phyloP scores from a whole-genome alignment of 768 basidiomycete species.

The Hypholoma sublateritium region DNA sequence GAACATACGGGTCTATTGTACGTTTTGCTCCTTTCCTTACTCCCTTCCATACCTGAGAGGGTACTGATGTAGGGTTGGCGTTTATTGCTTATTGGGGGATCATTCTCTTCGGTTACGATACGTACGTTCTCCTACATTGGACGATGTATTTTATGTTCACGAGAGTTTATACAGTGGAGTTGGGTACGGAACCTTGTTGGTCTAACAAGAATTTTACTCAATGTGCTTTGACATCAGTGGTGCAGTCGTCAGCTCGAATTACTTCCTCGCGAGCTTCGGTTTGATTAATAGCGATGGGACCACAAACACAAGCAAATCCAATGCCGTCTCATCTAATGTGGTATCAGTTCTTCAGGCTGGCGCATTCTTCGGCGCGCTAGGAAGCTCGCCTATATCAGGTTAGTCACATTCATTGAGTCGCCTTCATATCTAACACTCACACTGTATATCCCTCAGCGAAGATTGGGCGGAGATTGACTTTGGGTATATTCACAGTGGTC shows the following conservation, averaged over 20 bases:
- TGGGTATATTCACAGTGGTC: slow-evolving; percentile 59
- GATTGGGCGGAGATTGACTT: slow-evolving; percentile 66
- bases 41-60: background rate
- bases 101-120: slow-evolving; percentile 81
- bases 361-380: slow-evolving; percentile 85
- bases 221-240: slow-evolving; percentile 38
- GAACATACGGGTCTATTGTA: slow-evolving; percentile 61
- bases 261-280: slow-evolving; percentile 66
- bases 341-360: slow-evolving; percentile 88
- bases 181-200: slow-evolving; percentile 13
- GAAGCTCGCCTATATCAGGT: slow-evolving; percentile 72
- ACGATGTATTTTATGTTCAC: background rate
- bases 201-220: background rate
- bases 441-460: slow-evolving; percentile 37
- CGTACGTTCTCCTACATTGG: slow-evolving; percentile 18
- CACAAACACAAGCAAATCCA: slow-evolving; percentile 32
- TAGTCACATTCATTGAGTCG: slow-evolving; percentile 15
- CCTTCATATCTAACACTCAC: background rate
- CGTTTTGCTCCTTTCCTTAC: background rate
- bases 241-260: slow-evolving; percentile 64
- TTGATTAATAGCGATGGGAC: slow-evolving; percentile 45
- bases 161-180: slow-evolving; percentile 19
- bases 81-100: slow-evolving; percentile 79
- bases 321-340: slow-evolving; percentile 74
- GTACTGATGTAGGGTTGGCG: slow-evolving; percentile 54